These are phyloP conservation scores for Microsporum canis DNA, from an alignment of 2,329 filamentous ascomycete species.

Conservation along the genomic window DNA sequence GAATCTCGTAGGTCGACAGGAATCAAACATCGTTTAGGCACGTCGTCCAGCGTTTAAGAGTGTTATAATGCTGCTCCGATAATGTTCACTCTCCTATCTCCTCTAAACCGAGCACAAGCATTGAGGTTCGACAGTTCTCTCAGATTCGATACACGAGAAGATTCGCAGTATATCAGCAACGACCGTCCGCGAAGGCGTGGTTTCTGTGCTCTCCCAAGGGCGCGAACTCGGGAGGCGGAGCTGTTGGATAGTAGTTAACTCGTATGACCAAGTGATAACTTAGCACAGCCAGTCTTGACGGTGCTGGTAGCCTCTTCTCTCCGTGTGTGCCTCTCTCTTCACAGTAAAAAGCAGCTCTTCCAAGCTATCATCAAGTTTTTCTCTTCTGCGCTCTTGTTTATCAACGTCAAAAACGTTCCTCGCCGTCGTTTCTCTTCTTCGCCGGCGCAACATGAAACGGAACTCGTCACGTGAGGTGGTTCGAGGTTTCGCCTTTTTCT, in stretches of 20 bases:
- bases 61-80: not conserved
- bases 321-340: not conserved
- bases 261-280: not conserved
- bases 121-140: not conserved
- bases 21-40: constrained; percentile 2
- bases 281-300: no score
- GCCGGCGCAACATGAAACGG: constrained; percentile 3
- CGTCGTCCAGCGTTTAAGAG: not conserved
- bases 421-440: not conserved
- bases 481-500: not conserved
- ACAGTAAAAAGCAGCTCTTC: not conserved
- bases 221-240: not conserved
- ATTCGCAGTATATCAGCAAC: not conserved
- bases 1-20: constrained; percentile 8
- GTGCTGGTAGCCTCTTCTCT: not conserved
- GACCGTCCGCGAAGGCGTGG: not conserved
- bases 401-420: not conserved
- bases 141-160: no score
- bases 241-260: not conserved
- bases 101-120: not conserved
- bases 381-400: not conserved
- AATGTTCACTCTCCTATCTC: not conserved
- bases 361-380: not conserved
- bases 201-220: not conserved
- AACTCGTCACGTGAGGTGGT: not conserved